Percentiles rank a stretch among this genome's conserved stretches.
phyloP scores from a whole-genome alignment of 345 rosid genomes.

The Hirschfeldia incana region DNA sequence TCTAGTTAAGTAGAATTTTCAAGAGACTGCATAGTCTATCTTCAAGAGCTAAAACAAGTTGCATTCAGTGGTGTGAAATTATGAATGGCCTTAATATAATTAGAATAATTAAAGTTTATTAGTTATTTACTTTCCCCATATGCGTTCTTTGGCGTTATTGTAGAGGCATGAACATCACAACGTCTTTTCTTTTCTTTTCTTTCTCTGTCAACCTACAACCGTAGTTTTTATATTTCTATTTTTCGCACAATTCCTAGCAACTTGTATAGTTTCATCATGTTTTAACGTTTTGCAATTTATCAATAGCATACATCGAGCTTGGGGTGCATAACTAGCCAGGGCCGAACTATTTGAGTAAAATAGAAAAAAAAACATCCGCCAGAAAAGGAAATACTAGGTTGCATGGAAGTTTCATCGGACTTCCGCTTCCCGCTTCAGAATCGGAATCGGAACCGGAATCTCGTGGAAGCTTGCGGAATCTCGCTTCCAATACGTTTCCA shows the following conservation, averaged over 20 bases:
- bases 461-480: too few relatives aligned
- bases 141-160: slow-evolving; percentile 28
- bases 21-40: neutral
- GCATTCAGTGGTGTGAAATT: slow-evolving; percentile 7
- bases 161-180: slow-evolving; percentile 26
- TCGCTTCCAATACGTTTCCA: too few relatives aligned
- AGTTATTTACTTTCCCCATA: neutral
- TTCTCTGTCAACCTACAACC: neutral
- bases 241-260: neutral
- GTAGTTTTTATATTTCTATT: neutral
- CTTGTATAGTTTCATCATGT: neutral
- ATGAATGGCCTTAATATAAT: slow-evolving; percentile 1
- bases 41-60: slow-evolving; percentile 3
- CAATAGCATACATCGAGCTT: neutral
- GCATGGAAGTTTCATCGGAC: too few relatives aligned
- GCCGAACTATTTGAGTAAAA: neutral
- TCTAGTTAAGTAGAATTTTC: neutral
- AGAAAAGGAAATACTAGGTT: slow-evolving; percentile 5
- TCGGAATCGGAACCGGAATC: too few relatives aligned
- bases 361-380: slow-evolving; percentile 2
- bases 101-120: neutral
- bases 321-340: neutral
- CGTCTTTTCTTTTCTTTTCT: neutral
- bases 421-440: too few relatives aligned
- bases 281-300: neutral